Evolutionary conservation across 257 asterid species (phyloP).

Genomic region (Ilex aquifolium): DNA sequence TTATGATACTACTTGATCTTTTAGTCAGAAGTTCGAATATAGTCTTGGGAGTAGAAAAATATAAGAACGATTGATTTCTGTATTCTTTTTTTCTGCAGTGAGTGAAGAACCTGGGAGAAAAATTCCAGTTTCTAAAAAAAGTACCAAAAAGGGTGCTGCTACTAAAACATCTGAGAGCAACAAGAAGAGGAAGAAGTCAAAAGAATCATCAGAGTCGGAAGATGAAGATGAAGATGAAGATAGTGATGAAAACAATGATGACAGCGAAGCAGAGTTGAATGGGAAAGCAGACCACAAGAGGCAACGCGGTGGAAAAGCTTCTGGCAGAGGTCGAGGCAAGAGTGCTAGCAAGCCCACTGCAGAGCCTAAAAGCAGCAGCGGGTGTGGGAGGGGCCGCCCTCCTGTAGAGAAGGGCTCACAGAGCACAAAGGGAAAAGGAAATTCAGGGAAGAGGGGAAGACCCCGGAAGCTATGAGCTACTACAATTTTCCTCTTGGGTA

Average conservation of each 20-base stretch:
- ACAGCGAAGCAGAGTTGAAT: slow-evolving; percentile 43
- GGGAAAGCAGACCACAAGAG: slow-evolving; percentile 31
- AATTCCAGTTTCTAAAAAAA: slow-evolving; percentile 26
- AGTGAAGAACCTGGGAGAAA: slow-evolving; percentile 31
- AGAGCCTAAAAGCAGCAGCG: slow-evolving; percentile 26
- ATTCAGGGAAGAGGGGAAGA: slow-evolving; percentile 64
- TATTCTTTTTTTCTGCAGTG: slow-evolving; percentile 27
- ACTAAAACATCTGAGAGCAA: slow-evolving; percentile 34
- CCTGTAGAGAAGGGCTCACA: slow-evolving; percentile 33
- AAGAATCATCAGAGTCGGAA: slow-evolving; percentile 48
- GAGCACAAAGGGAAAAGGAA: slow-evolving; percentile 22
- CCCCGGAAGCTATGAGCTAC: slow-evolving; percentile 43
- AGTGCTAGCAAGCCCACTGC: slow-evolving; percentile 27
- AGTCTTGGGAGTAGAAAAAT: background rate
- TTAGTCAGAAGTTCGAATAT: too few relatives aligned
- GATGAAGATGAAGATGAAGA: slow-evolving; percentile 34
- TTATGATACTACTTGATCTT: too few relatives aligned
- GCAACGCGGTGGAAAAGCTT: slow-evolving; percentile 25
- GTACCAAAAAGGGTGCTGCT: slow-evolving; percentile 30
- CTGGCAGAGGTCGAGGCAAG: slow-evolving; percentile 52
- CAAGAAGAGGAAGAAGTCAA: slow-evolving; percentile 61
- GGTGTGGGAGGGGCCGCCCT: slow-evolving; percentile 64
- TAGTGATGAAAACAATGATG: slow-evolving; percentile 28
- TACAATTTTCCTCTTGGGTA: slow-evolving; percentile 3
- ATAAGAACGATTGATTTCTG: background rate